Conservation (phyloP, 2,329 filamentous ascomycete species). For the Thielaviopsis populi region DNA sequence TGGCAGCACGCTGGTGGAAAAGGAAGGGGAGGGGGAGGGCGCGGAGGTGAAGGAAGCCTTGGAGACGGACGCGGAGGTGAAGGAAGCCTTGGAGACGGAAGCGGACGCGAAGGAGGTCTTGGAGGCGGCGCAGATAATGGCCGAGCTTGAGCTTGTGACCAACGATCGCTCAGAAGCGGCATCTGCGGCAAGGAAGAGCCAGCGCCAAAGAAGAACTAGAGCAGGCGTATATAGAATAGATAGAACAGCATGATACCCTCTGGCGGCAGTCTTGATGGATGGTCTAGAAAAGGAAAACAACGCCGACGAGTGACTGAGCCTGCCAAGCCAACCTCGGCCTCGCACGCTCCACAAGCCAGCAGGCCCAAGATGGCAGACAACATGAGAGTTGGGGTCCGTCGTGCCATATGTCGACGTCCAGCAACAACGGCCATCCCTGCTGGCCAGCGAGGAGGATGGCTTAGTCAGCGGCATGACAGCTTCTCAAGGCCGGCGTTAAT, state of each 20-base stretch:
- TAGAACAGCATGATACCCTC: not conserved
- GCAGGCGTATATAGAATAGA: not conserved
- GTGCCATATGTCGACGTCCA: not conserved
- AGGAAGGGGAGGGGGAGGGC: slow-evolving; percentile 19
- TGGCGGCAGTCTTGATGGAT: not conserved
- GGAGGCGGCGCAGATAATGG: not conserved
- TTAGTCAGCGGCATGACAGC: not conserved
- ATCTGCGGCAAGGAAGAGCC: slow-evolving; percentile 4
- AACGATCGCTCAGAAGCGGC: not conserved
- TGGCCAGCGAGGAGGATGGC: not conserved
- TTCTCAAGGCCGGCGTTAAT: not conserved
- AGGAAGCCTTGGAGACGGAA: slow-evolving; percentile 19
- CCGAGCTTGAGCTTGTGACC: not conserved
- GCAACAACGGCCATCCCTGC: too few species aligned
- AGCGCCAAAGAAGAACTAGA: slow-evolving; percentile 4
- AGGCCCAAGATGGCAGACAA: not conserved
- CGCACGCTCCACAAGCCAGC: not conserved
- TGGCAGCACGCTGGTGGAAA: slow-evolving; percentile 22
- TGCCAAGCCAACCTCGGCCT: not conserved
- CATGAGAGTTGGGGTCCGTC: not conserved
- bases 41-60: slow-evolving; percentile 17
- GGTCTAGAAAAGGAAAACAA: not conserved
- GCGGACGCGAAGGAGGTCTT: slow-evolving; percentile 17
- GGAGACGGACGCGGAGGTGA: slow-evolving; percentile 17
- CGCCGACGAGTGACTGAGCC: not conserved